phyloP scores from a whole-genome alignment of 2,329 filamentous ascomycete species.

The Magnaporthiopsis incrustans region DNA sequence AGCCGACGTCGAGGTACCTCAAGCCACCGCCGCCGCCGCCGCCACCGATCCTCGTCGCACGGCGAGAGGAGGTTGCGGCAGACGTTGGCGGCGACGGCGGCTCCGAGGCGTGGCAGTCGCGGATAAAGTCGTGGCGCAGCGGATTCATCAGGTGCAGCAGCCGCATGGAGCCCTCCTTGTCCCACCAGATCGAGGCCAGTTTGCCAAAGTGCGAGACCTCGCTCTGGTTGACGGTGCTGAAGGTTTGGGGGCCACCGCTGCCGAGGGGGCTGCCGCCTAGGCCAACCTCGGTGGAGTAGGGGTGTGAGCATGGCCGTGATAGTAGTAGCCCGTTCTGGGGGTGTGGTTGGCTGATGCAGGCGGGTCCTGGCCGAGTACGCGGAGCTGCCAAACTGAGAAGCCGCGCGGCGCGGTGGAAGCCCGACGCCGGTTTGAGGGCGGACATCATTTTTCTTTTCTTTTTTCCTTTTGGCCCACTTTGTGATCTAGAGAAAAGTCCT shows the following conservation, averaged over 20 bases:
- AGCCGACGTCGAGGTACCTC: slow-evolving; percentile 83
- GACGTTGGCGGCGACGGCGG: slow-evolving; percentile 24
- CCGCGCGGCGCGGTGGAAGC: slow-evolving; percentile 2
- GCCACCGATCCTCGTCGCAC: no score
- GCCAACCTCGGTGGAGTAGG: background rate
- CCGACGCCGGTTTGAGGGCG: background rate
- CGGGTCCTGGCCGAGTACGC: background rate
- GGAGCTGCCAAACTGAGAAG: slow-evolving; percentile 2
- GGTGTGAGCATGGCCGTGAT: no score
- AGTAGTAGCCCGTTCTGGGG: background rate
- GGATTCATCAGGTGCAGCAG: slow-evolving; percentile 98
- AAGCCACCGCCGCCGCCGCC: slow-evolving; percentile 26
- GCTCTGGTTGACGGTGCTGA: slow-evolving; percentile 66
- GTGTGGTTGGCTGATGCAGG: background rate
- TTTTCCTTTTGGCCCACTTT: no score
- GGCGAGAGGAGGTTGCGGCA: no score
- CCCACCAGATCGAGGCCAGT: slow-evolving; percentile 95
- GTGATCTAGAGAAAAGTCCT: no score
- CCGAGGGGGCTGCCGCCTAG: background rate
- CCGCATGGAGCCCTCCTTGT: slow-evolving; percentile 83
- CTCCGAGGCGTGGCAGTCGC: slow-evolving; percentile 55
- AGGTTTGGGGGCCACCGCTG: background rate
- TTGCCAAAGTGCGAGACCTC: slow-evolving; percentile 93
- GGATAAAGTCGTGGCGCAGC: slow-evolving; percentile 87
- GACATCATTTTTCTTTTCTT: slow-evolving; percentile 4